Percentiles rank a stretch among this genome's conserved stretches.
Evolutionary conservation across 78 protist species (phyloP).

Genomic region (Dictyostelium citrinum): DNA sequence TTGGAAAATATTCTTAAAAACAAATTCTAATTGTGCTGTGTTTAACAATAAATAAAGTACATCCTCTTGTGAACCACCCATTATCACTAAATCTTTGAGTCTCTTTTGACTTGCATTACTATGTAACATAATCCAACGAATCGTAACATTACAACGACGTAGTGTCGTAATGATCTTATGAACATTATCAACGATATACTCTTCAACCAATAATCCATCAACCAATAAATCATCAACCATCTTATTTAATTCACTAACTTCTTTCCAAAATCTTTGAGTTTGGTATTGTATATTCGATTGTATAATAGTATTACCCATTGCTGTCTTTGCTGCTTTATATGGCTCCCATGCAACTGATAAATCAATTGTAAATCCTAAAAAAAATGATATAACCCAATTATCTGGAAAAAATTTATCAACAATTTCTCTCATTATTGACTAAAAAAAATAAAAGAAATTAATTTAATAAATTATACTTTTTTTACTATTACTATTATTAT

Average conservation of each 20-base stretch:
- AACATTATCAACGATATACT: constrained; percentile 89
- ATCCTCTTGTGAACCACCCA: constrained; percentile 69
- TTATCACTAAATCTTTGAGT: constrained; percentile 22
- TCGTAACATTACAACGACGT: constrained; percentile 93
- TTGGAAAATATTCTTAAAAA: constrained; percentile 82
- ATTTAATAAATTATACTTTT: too few relatives aligned
- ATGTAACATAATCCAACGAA: constrained; percentile 80
- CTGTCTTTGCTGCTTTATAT: constrained; percentile 94
- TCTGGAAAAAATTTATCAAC: constrained; percentile 97
- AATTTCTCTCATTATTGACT: constrained; percentile 97
- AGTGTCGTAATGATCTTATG: constrained; percentile 70
- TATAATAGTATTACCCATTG: constrained; percentile 89
- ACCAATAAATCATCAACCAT: constrained; percentile 22
- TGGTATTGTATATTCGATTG: constrained; percentile 9
- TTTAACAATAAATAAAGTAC: constrained; percentile 87
- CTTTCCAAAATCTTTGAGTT: constrained; percentile 64
- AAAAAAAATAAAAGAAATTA: too few relatives aligned
- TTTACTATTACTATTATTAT: too few relatives aligned
- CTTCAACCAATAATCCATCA: constrained; percentile 91
- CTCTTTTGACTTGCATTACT: constrained; percentile 55
- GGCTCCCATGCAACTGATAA: constrained; percentile 93
- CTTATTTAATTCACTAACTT: constrained; percentile 27
- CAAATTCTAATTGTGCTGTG: constrained; percentile 93
- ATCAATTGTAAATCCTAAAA: constrained; percentile 96
- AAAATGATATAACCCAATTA: constrained; percentile 96